Evolutionary conservation across 352 stramenopile species (phyloP).

Genomic region (Pythium brassicae): DNA sequence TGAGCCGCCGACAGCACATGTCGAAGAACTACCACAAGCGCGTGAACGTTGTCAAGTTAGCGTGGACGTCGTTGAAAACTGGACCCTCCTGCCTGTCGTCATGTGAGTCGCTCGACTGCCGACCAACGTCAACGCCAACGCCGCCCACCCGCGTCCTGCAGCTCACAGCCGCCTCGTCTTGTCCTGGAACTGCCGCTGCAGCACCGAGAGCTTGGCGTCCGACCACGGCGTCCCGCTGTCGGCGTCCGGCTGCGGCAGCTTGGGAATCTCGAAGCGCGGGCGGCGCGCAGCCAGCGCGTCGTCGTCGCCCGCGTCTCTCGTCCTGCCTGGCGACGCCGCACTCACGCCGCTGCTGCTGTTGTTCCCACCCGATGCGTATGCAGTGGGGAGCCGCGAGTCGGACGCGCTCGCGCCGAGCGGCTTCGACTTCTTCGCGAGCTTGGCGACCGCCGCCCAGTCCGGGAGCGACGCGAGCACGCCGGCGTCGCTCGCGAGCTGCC

Average conservation of each 20-base stretch:
- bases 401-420: constrained; percentile 49
- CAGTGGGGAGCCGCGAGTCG: constrained; percentile 31
- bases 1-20: neutral
- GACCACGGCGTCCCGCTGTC: constrained; percentile 67
- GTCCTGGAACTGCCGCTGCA: constrained; percentile 39
- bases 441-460: constrained; percentile 34
- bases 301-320: constrained; percentile 14
- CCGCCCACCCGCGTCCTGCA: neutral
- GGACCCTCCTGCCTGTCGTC: no score
- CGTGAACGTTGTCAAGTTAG: no score
- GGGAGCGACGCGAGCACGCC: constrained; percentile 36
- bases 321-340: constrained; percentile 10
- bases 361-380: constrained; percentile 10
- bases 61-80: no score
- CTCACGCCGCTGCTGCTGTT: constrained; percentile 20
- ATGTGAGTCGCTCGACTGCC: no score
- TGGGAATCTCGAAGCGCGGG: constrained; percentile 65
- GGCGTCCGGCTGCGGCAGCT: constrained; percentile 58
- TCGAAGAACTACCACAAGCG: no score
- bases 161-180: neutral
- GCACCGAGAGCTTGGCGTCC: constrained; percentile 56
- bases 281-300: constrained; percentile 20
- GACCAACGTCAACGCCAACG: no score
- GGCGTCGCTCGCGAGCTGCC: constrained; percentile 63
- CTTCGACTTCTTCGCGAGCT: constrained; percentile 27